Base-by-base conservation (phyloP, 106 monocot species). In the Dendrobium officinale region DNA sequence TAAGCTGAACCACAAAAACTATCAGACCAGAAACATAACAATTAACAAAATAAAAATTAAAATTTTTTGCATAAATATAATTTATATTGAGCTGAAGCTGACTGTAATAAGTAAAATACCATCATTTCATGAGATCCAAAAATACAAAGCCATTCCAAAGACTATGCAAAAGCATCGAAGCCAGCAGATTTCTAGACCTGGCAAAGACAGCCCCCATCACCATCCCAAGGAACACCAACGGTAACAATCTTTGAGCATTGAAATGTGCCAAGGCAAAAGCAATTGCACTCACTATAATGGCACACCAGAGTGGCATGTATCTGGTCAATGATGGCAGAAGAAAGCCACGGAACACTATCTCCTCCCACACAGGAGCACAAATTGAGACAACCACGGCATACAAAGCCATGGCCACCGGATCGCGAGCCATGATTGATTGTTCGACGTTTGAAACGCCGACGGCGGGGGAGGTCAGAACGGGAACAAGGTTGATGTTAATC, bases 101-200 rank as follows among this genome's bases (percentile, higher is more conserved):
- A 76, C 13, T 24, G 11, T 7, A 49, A 49, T 7, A 49, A 49
- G 48, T 11, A 76, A 2, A 49, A 4, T 1, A 3, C 6, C 48
- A 47, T 89, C 78, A 92, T 47, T 81, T 92, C 89, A 92, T 92
- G 15, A 92, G 85, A 83, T 92, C 92, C 72, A 88, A 83, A 76
- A 92, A 92, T 3, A 92, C 92, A 82, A 90, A 87, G 9, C 87
- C 83, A 77, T 91, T 91, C 91, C 91, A 91, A 81, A 91, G 54
- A 47, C 88, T 86, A 84, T 91, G 88, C 70, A 91, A 67, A 7
- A 91, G 27, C 84, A 91, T 91, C 2, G 88, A 86, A 19, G 88
- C 86, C 75, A 91, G 54, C 22, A 91, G 80, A 67, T 91, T 91
- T 58, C 84, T 84, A 3, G 91, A 86, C 24, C 84, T 81, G 11